Evolutionary conservation across 371 early-diverging fungal genomes (phyloP).

Genomic region (Mortierella sp.): DNA sequence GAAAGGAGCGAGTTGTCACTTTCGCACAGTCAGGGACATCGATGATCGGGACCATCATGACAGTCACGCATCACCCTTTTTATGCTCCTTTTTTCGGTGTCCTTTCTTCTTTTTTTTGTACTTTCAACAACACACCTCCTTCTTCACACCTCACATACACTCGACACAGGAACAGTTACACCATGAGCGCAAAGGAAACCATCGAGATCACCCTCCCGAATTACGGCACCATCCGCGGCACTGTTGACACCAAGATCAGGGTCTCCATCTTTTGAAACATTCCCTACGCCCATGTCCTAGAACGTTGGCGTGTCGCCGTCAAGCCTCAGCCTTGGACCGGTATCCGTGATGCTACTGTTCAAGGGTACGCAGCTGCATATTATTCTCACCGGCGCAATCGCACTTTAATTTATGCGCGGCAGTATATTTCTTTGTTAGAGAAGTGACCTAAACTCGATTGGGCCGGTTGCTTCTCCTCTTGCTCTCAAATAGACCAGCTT

Average conservation of each 20-base stretch:
- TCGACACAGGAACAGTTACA: not conserved
- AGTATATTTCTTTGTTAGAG: not conserved
- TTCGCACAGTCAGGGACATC: too few species aligned
- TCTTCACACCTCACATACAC: not conserved
- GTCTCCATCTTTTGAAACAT: conserved; percentile 35
- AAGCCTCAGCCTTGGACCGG: conserved; percentile 46
- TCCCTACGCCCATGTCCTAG: conserved; percentile 28
- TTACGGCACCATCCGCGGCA: conserved; percentile 1
- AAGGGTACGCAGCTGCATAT: conserved; percentile 20
- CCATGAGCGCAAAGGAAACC: not conserved
- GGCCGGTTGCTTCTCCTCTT: too few species aligned
- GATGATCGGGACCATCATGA: too few species aligned
- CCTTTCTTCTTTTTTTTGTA: not conserved
- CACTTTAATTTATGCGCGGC: too few species aligned
- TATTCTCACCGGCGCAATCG: too few species aligned
- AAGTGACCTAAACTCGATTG: not conserved
- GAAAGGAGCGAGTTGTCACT: too few species aligned
- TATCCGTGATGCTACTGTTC: conserved; percentile 39
- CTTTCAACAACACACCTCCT: not conserved
- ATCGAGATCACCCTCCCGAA: conserved; percentile 10
- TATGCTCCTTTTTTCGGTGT: not conserved
- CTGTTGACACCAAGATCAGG: not conserved
- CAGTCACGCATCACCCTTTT: not conserved
- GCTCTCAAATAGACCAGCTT: not conserved
- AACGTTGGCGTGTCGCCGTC: conserved; percentile 43